These are phyloP conservation scores for Penicillium arizonense DNA, from an alignment of 495 filamentous ascomycete genomes.

Conservation along the genomic window DNA sequence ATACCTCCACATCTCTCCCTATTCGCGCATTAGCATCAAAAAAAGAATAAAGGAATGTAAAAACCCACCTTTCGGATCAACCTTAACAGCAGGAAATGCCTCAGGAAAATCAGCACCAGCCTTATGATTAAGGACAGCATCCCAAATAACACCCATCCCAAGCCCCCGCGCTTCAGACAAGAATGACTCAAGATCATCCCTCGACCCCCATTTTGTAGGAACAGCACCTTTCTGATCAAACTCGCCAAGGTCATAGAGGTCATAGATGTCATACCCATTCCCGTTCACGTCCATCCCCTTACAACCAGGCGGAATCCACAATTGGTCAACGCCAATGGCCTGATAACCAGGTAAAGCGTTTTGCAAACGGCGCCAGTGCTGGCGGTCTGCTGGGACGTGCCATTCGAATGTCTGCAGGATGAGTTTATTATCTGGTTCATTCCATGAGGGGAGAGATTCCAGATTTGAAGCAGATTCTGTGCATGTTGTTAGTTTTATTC, in stretches of 20 bases:
- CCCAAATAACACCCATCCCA: conserved; percentile 64
- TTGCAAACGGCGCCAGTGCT: conserved; percentile 62
- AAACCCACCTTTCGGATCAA: conserved; percentile 50
- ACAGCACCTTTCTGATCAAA: conserved; percentile 68
- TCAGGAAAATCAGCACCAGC: conserved; percentile 65
- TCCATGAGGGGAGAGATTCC: conserved; percentile 34
- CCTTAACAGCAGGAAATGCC: conserved; percentile 57
- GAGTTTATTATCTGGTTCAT: conserved; percentile 51
- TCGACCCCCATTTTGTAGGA: conserved; percentile 73
- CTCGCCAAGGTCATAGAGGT: conserved; percentile 74
- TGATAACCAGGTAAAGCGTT: conserved; percentile 54
- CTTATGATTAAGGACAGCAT: conserved; percentile 78
- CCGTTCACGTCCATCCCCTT: conserved; percentile 62
- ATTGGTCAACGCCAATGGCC: conserved; percentile 59
- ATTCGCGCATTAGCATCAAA: background rate
- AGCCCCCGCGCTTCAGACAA: conserved; percentile 46
- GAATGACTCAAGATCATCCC: conserved; percentile 58
- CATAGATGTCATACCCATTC: conserved; percentile 78
- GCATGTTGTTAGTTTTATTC: background rate
- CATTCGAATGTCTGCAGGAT: conserved; percentile 76
- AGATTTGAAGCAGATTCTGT: conserved; percentile 28
- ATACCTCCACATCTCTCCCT: conserved; percentile 58
- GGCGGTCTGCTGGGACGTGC: conserved; percentile 64
- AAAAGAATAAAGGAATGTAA: background rate
- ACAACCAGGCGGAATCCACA: conserved; percentile 75